phyloP scores from a whole-genome alignment of 1,139 yeast species.

The Hyphopichia fennica region DNA sequence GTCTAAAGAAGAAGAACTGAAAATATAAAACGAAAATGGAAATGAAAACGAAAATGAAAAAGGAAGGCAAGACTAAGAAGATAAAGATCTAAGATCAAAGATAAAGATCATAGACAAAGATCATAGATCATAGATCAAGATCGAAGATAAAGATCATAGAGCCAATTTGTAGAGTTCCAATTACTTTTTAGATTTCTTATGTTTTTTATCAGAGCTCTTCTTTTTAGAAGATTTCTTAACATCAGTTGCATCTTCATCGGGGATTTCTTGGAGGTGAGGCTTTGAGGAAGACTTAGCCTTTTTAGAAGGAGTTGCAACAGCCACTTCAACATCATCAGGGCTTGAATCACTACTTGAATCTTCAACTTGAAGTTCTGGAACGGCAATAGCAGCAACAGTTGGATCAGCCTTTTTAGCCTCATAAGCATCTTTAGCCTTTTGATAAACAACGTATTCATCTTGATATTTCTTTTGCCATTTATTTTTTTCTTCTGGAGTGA shows the following conservation, averaged over 20 bases:
- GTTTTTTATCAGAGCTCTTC: neutral
- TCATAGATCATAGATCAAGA: no score
- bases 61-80: no score
- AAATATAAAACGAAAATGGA: no score
- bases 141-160: neutral
- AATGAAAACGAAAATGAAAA: no score
- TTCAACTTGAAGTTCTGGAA: neutral
- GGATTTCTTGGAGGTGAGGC: slow-evolving; percentile 3
- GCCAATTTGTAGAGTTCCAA: no score
- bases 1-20: no score
- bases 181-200: neutral
- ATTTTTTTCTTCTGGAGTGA: slow-evolving; percentile 65
- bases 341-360: neutral
- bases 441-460: slow-evolving; percentile 63
- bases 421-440: slow-evolving; percentile 63
- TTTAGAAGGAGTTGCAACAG: slow-evolving; percentile 4
- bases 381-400: slow-evolving; percentile 8
- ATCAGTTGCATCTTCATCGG: neutral
- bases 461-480: slow-evolving; percentile 77
- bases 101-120: no score
- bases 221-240: neutral
- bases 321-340: slow-evolving; percentile 2
- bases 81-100: no score
- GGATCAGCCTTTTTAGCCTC: slow-evolving; percentile 44
- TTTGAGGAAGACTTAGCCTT: neutral